Conservation (phyloP, 2,329 filamentous ascomycete genomes). For the Corynespora cassiicola region DNA sequence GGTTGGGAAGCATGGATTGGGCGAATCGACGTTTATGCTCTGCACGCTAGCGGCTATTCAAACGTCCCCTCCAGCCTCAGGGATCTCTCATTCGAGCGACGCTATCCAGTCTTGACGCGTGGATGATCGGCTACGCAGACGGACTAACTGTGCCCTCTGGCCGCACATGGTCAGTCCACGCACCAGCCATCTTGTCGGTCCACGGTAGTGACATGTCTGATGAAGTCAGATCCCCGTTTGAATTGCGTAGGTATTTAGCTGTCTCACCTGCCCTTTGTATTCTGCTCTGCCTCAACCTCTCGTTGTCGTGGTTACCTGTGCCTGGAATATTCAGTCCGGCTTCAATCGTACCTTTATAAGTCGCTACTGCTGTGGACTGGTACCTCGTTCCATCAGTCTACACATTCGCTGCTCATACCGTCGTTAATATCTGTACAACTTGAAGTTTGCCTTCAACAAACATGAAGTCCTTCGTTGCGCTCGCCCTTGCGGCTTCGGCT, state of each 20-base stretch:
- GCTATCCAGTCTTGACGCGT: conserved; percentile 35
- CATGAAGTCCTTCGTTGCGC: conserved; percentile 40
- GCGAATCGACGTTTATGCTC: too few relatives aligned
- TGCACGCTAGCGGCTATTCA: too few relatives aligned
- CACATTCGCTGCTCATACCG: conserved; percentile 25
- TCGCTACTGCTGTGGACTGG: conserved; percentile 32
- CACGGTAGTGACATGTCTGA: conserved; percentile 25
- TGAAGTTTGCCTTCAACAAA: conserved; percentile 19
- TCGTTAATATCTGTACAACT: conserved; percentile 2
- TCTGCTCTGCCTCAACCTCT: conserved; percentile 24
- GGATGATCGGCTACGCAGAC: conserved; percentile 27
- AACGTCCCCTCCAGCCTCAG: conserved; percentile 20
- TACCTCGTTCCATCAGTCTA: conserved; percentile 48
- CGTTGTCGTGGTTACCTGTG: conserved; percentile 33
- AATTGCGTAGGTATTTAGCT: conserved; percentile 33
- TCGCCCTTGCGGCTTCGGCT: conserved; percentile 36
- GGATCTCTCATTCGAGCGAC: conserved; percentile 5
- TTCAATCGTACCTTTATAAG: conserved; percentile 5
- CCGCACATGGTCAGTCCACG: too few relatives aligned
- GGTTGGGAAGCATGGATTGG: conserved; percentile 27
- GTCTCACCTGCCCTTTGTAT: conserved; percentile 21
- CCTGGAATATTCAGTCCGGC: too few relatives aligned
- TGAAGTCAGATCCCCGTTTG: conserved; percentile 20
- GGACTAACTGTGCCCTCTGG: too few relatives aligned
- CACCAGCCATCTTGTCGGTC: conserved; percentile 26